Evolutionary conservation across 2,329 filamentous ascomycete species (phyloP).

Genomic region (Blastomyces emzantsi): DNA sequence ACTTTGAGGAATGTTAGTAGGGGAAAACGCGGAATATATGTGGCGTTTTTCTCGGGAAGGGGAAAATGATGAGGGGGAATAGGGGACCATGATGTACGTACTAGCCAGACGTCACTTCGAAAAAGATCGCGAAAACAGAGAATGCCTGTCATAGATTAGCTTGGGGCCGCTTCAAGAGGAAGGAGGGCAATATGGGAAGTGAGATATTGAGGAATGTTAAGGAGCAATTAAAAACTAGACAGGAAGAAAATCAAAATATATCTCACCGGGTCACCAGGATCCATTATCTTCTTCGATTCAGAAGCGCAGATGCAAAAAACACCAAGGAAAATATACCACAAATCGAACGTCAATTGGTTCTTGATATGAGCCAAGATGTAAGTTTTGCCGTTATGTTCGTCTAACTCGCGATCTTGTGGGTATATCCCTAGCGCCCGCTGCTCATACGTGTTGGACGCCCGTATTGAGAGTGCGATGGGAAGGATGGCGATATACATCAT

Average conservation of each 20-base stretch:
- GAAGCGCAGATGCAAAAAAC: constrained; percentile 44
- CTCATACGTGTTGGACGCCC: constrained; percentile 60
- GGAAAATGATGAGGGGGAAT: neutral
- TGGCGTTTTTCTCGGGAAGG: neutral
- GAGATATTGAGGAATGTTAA: neutral
- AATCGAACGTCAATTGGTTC: constrained; percentile 55
- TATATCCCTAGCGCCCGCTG: constrained; percentile 54
- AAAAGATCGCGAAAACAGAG: constrained; percentile 29
- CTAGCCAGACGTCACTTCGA: constrained; percentile 37
- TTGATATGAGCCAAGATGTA: constrained; percentile 50
- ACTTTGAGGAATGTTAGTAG: constrained; percentile 13
- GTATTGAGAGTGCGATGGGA: constrained; percentile 87
- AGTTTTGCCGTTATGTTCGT: constrained; percentile 24
- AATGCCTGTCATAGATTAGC: constrained; percentile 13
- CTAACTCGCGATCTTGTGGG: constrained; percentile 16
- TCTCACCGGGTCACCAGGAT: constrained; percentile 21
- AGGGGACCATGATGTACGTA: constrained; percentile 16
- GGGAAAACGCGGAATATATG: neutral
- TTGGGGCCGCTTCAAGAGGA: neutral
- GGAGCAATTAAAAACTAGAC: neutral
- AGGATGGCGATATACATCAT: constrained; percentile 99
- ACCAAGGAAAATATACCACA: constrained; percentile 55
- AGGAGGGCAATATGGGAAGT: neutral
- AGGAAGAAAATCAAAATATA: neutral
- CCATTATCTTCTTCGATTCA: constrained; percentile 34